A percentile compares a stretch with the other conserved stretches of the same genome.
Conservation (phyloP, 768 basidiomycete genomes). For the Chlorophyllum brunneum region DNA sequence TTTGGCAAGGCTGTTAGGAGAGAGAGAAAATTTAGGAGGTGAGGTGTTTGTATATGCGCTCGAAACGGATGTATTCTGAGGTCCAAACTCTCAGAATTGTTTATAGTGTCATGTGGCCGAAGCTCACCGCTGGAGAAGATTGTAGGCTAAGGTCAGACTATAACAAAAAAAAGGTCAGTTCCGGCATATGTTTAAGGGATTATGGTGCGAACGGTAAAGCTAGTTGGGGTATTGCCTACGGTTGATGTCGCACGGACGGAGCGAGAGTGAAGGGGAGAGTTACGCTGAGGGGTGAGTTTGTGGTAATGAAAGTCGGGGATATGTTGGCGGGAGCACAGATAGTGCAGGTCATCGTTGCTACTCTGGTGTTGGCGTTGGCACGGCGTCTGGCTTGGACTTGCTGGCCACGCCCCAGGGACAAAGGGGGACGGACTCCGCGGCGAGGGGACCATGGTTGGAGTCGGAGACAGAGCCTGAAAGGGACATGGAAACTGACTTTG, state of each 20-base stretch:
- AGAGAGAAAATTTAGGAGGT: background rate
- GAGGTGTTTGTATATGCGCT: slow-evolving; percentile 7
- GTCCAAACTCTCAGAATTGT: background rate
- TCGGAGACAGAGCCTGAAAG: slow-evolving; percentile 1
- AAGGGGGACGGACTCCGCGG: slow-evolving; percentile 25
- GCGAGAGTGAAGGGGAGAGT: background rate
- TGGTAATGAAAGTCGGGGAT: background rate
- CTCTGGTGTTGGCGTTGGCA: background rate
- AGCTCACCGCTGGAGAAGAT: slow-evolving; percentile 5
- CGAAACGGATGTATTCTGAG: slow-evolving; percentile 8
- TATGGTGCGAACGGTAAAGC: background rate
- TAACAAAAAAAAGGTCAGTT: background rate
- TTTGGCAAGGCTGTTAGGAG: background rate
- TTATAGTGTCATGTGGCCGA: background rate
- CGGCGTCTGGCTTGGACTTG: slow-evolving; percentile 14
- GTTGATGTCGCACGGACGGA: background rate
- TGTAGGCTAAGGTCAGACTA: slow-evolving; percentile 7
- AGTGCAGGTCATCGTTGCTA: background rate
- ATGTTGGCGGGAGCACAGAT: slow-evolving; percentile 1
- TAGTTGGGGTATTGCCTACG: background rate
- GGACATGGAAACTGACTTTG: background rate
- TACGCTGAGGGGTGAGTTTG: background rate
- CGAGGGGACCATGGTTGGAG: slow-evolving; percentile 1
- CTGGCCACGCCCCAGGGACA: slow-evolving; percentile 45
- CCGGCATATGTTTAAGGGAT: background rate